Evolutionary conservation across 2,329 filamentous ascomycete genomes (phyloP), one percentile per base, ranked within the genome.

Genomic region (Zasmidium citrigriseum): DNA sequence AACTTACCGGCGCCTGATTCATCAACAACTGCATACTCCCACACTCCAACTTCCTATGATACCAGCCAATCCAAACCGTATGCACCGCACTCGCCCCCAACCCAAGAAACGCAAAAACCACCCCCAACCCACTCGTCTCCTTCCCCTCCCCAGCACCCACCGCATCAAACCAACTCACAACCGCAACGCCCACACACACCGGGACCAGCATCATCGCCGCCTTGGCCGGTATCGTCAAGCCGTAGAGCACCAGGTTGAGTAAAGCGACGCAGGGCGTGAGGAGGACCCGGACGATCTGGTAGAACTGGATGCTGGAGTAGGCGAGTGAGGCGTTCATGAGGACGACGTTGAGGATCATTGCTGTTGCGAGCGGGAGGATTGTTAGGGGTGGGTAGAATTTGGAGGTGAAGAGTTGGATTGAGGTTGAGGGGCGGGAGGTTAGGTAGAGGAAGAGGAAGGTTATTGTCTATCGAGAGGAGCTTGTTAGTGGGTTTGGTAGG

Each of bases 121-220:
- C 81, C n/a, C 87, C 86, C 34, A 87, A 69, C 0, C 76, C 74
- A 16, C 80, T 81, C 0, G 86, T 88, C 82, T 44, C 52, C 10
- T 16, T 72, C 67, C 1, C 75, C 70, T 20, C 80, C 80, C 23
- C 82, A 7, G 58, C 53, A 20, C 65, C 54, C 18, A 63, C 77
- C n/a, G 86, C 86, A 72, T 89, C 86, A 70, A 86, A 88, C 72
- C 88, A 89, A 9, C 85, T 87, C 18, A 89, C 85, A 67, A 88
- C 80, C 29, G 80, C 86, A 4, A 89, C 86, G 38, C 87, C 87
- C 1, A 82, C 34, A 65, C 86, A 89, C 38, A 86, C 84, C 0
- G 86, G 86, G 23, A 78, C 62, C 46, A 89, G 76, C 5, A 86
- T 80, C 29, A 82, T 52, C 1, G 82, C 73, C 18, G 86, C 86